Conservation (phyloP, 2,329 filamentous ascomycete genomes). For the Dactylellina cionopaga region DNA sequence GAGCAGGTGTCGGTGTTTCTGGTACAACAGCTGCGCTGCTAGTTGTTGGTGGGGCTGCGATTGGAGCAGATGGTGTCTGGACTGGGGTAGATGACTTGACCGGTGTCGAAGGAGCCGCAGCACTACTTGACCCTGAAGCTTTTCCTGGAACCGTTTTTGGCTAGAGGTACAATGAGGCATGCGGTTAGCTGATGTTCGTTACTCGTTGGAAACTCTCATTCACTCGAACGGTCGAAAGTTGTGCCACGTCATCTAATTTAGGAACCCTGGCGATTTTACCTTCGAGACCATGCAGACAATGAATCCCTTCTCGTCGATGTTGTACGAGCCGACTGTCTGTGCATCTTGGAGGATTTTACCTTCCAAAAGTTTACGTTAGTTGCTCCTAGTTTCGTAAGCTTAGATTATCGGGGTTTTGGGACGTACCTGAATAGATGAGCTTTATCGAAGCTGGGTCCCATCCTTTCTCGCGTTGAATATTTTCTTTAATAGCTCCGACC, state of each 20-base stretch:
- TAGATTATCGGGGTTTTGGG: slow-evolving; percentile 12
- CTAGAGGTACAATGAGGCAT: slow-evolving; percentile 61
- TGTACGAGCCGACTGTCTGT: slow-evolving; percentile 94
- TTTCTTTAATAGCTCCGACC: slow-evolving; percentile 91
- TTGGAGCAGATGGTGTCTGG: slow-evolving; percentile 64
- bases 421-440: slow-evolving; percentile 94
- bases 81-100: slow-evolving; percentile 68
- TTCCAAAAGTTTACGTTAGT: slow-evolving; percentile 61
- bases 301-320: slow-evolving; percentile 99
- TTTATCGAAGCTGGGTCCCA: slow-evolving; percentile 92
- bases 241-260: slow-evolving; percentile 17
- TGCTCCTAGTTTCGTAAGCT: slow-evolving; percentile 45
- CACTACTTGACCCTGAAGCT: slow-evolving; percentile 69
- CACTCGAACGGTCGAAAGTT: slow-evolving; percentile 12
- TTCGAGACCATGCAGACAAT: slow-evolving; percentile 99
- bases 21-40: slow-evolving; percentile 63
- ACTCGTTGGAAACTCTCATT: slow-evolving; percentile 21
- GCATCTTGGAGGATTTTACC: slow-evolving; percentile 99
- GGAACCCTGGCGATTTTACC: slow-evolving; percentile 65
- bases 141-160: slow-evolving; percentile 73
- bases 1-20: slow-evolving; percentile 68
- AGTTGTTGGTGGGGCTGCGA: slow-evolving; percentile 63
- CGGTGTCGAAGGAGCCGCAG: slow-evolving; percentile 73
- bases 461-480: slow-evolving; percentile 89
- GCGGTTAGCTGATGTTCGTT: slow-evolving; percentile 55